Conservation (phyloP, 495 filamentous ascomycete genomes). For the Recurvomyces mirabilis region DNA sequence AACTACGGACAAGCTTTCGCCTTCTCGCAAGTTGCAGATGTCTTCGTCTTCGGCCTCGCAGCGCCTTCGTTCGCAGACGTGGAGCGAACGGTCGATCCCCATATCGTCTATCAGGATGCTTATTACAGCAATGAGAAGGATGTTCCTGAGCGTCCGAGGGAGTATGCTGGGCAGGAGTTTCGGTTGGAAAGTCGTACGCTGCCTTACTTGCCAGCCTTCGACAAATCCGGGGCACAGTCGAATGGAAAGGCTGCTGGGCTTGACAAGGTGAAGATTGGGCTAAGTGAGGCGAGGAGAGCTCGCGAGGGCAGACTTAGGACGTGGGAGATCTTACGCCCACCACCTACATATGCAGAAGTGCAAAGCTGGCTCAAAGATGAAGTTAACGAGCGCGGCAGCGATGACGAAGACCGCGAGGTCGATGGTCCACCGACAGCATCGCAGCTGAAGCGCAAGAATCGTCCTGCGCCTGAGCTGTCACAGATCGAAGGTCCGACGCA, state of each 20-base stretch:
- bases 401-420: slow-evolving; percentile 9
- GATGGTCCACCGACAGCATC: slow-evolving; percentile 11
- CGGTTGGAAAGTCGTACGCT: slow-evolving; percentile 61
- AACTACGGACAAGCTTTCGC: slow-evolving; percentile 25
- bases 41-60: slow-evolving; percentile 23
- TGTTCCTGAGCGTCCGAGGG: slow-evolving; percentile 63
- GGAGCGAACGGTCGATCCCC: slow-evolving; percentile 31
- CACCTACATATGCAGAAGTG: slow-evolving; percentile 65
- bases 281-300: slow-evolving; percentile 39
- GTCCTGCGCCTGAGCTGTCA: slow-evolving; percentile 41
- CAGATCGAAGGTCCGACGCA: slow-evolving; percentile 89
- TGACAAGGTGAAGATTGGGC: slow-evolving; percentile 42
- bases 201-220: slow-evolving; percentile 70
- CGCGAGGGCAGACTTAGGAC: slow-evolving; percentile 42
- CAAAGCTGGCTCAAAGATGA: slow-evolving; percentile 50
- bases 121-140: slow-evolving; percentile 81
- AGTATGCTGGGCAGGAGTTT: slow-evolving; percentile 86
- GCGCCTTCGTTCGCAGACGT: slow-evolving; percentile 29
- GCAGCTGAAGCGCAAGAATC: slow-evolving; percentile 16
- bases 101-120: slow-evolving; percentile 70
- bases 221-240: slow-evolving; percentile 49
- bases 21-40: background rate
- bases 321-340: slow-evolving; percentile 55
- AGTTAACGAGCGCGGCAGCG: background rate
- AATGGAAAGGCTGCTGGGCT: slow-evolving; percentile 36